Base-by-base conservation (phyloP, 768 basidiomycete species). In the Pilatotrama ljubarskyi region DNA sequence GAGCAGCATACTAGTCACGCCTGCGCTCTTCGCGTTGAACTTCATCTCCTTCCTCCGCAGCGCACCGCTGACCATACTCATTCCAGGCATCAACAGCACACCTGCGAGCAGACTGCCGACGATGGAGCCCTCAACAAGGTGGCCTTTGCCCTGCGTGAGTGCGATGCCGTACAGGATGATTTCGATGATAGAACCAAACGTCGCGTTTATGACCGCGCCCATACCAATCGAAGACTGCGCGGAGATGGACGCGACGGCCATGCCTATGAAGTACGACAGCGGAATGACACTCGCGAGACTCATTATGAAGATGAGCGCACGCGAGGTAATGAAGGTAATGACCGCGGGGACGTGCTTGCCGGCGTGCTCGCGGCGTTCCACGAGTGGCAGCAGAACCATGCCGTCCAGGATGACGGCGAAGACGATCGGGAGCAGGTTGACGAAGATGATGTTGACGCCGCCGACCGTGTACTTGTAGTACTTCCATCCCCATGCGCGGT, bases 391-490 rank as follows among this genome's bases (percentile, higher is more conserved):
- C 22, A 98, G 79, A 51, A 98, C 78, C 70, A 93, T 84, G 9
- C 90, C 94, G 74, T 95, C 95, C 64, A 98, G 86, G 69, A 98
- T 96, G 73, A 91, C 94, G 76, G 98, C 93, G 76, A 97, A 94
- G 11, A 98, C 94, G 55, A 98, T 74, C 2, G 94, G 90, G 35
- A 98, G 70, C 59, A 98, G 88, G 75, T 98, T 97, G 76, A 99
- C 85, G 74, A 99, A 98, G 60, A 98, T 75, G 72, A 99, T 98
- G 80, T 99, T 99, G 65, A 98, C 95, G 17, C 97, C 97, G 18
- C 97, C 94, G 50, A 99, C 84, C 5, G 97, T 99, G 72, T 99
- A 99, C 80, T 99, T 99, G 88, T 92, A 98, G 76, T 97, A 98
- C 72, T 95, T 82, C 68, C 85, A 77, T 1, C 96, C 97, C 52